phyloP scores from a whole-genome alignment of 768 basidiomycete genomes.

The Lepiota subincarnata region DNA sequence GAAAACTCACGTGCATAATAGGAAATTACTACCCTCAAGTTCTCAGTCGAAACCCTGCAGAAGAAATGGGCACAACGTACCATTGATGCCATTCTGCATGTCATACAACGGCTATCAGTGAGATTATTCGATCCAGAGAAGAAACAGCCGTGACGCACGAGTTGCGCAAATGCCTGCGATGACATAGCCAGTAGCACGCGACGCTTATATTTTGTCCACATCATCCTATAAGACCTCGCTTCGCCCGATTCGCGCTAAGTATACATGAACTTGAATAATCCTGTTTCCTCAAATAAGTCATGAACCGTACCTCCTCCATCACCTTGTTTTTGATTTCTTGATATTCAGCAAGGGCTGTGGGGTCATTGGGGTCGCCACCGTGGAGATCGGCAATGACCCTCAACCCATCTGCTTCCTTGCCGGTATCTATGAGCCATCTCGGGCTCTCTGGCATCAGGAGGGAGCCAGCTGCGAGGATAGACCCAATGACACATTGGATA shows the following conservation, averaged over 20 bases:
- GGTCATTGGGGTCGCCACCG: constrained; percentile 69
- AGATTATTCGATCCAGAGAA: neutral
- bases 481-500: constrained; percentile 84
- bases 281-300: neutral
- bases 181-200: constrained; percentile 92
- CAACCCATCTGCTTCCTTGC: constrained; percentile 80
- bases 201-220: constrained; percentile 87
- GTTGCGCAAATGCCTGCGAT: constrained; percentile 91
- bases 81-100: constrained; percentile 88
- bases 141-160: constrained; percentile 50
- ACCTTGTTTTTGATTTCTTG: constrained; percentile 85
- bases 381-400: constrained; percentile 85
- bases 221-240: constrained; percentile 66
- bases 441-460: constrained; percentile 89
- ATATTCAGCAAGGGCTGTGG: constrained; percentile 76
- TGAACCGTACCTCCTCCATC: constrained; percentile 49
- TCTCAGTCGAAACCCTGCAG: constrained; percentile 4
- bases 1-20: constrained; percentile 81
- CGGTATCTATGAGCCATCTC: constrained; percentile 89
- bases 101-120: neutral
- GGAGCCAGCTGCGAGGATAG: constrained; percentile 73
- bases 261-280: neutral
- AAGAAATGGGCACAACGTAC: constrained; percentile 34
- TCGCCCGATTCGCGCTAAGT: constrained; percentile 70
- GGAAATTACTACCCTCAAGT: constrained; percentile 65